A percentile compares a stretch with the other conserved stretches of the same genome.
Conservation (phyloP, 2,329 filamentous ascomycete species). For the Fusarium xylarioides region DNA sequence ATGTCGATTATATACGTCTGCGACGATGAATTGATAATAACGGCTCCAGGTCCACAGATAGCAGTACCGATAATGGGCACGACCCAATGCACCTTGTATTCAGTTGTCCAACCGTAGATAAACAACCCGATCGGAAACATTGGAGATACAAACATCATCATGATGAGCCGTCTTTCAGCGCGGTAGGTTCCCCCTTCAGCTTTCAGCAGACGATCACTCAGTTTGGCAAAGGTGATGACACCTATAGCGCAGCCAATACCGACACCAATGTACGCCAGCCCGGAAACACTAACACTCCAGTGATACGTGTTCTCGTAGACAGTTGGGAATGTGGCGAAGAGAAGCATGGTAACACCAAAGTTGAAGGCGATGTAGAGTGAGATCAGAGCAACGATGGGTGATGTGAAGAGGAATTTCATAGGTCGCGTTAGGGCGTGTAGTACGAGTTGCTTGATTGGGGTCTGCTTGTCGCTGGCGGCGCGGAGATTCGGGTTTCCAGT, state of each 20-base stretch:
- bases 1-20: background rate
- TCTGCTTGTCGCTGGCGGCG: fast-evolving
- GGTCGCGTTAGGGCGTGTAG: slow-evolving; percentile 32
- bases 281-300: slow-evolving; percentile 44
- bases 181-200: background rate
- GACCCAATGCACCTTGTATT: slow-evolving; percentile 26
- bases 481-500: fast-evolving
- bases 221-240: slow-evolving; percentile 13
- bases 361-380: slow-evolving; percentile 60
- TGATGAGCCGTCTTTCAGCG: slow-evolving; percentile 12
- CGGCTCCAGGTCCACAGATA: background rate
- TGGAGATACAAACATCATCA: slow-evolving; percentile 11
- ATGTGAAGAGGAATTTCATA: slow-evolving; percentile 60
- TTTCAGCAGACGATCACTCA: slow-evolving; percentile 15
- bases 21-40: slow-evolving; percentile 1
- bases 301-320: slow-evolving; percentile 57
- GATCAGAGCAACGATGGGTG: slow-evolving; percentile 56
- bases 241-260: slow-evolving; percentile 21
- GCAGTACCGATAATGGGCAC: slow-evolving; percentile 17
- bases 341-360: slow-evolving; percentile 63
- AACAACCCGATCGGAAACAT: slow-evolving; percentile 22
- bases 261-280: slow-evolving; percentile 34
- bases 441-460: background rate
- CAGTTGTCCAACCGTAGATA: slow-evolving; percentile 30
- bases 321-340: slow-evolving; percentile 64